Conservation (phyloP, 2,329 filamentous ascomycete species). For the Botrytis squamosa region DNA sequence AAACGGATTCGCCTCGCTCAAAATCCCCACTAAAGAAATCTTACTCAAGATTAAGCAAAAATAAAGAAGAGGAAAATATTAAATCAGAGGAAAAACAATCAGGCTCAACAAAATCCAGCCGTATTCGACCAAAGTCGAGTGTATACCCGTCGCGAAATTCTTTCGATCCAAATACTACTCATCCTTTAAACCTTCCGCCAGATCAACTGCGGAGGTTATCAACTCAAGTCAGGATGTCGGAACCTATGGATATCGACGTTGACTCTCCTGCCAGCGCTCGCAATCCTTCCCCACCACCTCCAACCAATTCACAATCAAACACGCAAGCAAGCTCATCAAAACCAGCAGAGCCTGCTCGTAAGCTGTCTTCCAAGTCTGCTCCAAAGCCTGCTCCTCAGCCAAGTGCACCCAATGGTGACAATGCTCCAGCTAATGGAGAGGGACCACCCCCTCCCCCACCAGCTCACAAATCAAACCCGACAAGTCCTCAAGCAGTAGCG, state of each 20-base stretch:
- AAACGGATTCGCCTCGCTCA: slow-evolving; percentile 30
- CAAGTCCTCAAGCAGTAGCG: slow-evolving; percentile 53
- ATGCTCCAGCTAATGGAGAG: slow-evolving; percentile 28
- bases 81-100: slow-evolving; percentile 27
- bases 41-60: slow-evolving; percentile 34
- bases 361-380: slow-evolving; percentile 36
- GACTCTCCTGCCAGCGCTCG: slow-evolving; percentile 51
- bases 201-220: slow-evolving; percentile 81
- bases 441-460: slow-evolving; percentile 62
- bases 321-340: slow-evolving; percentile 24
- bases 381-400: slow-evolving; percentile 39
- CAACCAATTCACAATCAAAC: slow-evolving; percentile 36
- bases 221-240: slow-evolving; percentile 59
- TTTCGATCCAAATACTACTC: slow-evolving; percentile 63
- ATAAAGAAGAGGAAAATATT: slow-evolving; percentile 35
- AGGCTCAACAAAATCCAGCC: slow-evolving; percentile 36
- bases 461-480: slow-evolving; percentile 66
- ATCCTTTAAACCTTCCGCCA: slow-evolving; percentile 86
- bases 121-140: slow-evolving; percentile 34
- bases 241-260: slow-evolving; percentile 69
- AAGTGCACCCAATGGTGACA: slow-evolving; percentile 45
- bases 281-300: slow-evolving; percentile 53
- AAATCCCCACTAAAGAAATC: slow-evolving; percentile 38
- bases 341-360: slow-evolving; percentile 42
- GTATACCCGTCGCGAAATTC: slow-evolving; percentile 41